Base-by-base conservation (phyloP, 1,139 yeast genomes). In the Arxiozyma telluris region DNA sequence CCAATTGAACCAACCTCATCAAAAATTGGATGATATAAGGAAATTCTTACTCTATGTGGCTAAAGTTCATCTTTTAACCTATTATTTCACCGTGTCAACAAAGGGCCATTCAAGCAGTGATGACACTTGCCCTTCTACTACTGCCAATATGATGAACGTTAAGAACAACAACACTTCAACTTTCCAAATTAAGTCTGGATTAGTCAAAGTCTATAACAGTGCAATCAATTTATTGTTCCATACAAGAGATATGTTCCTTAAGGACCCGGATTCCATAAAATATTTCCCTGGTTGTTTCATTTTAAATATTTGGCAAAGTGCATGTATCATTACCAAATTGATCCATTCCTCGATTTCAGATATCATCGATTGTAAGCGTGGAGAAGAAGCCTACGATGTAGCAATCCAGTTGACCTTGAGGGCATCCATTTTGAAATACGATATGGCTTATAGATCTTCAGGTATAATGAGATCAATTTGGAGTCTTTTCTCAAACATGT, bases 401-500 rank as follows among this genome's bases (percentile, higher is more conserved):
- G 94, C 96, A 1, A 82, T 88, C 17, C 77, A 79, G 25, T 72
- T 87, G 50, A 83, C 93, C 1, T 80, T 83, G 52, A 81, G 81
- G 57, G 96, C 96, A 0, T 88, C 96, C 0, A 85, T 91, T 46
- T 74, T 89, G 61, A 88, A 88, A 64, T 94, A 91, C 68, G 98
- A 93, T 66, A 84, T 93, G 77, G 90, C 97, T 1, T 88, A 87
- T 69, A 78, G 98, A 59, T 87, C 96, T 0, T 84, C 96, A 53
- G 97, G 96, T 21, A 89, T 93, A 56, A 88, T 93, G 93, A 81
- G 87, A 62, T 90, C 90, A 64, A 84, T 89, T 76, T 93, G 98
- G 98, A 89, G 86, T 59, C 76, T 90, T 57, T 87, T 87, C 69
- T 79, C 63, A 15, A 66, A 66, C 52, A 65, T 69, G 66, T 63